Conservation (phyloP, 805 yeast genomes). For the Saccharomycopsis oosterbeekiorum region DNA sequence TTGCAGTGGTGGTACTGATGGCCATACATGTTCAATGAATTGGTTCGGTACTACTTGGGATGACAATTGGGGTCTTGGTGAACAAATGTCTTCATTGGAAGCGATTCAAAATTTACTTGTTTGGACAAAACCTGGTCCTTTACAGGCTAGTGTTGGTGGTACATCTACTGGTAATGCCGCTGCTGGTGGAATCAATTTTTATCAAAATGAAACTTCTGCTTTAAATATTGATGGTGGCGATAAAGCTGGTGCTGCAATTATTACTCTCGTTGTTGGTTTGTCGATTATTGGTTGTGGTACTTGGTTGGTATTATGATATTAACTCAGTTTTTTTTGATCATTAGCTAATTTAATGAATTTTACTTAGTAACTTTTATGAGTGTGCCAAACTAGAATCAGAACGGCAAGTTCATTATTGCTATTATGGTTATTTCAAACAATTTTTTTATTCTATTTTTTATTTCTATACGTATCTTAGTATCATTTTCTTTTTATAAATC, state of each 20-base stretch:
- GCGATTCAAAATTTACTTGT: conserved; percentile 35
- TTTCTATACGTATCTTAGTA: not conserved
- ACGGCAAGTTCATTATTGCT: not conserved
- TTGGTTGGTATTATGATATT: conserved; percentile 31
- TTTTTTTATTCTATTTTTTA: not conserved
- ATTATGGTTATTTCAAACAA: not conserved
- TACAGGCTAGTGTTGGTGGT: conserved; percentile 56
- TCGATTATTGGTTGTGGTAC: conserved; percentile 33
- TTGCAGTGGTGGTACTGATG: conserved; percentile 82
- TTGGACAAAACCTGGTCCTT: conserved; percentile 42
- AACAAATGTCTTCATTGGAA: conserved; percentile 82
- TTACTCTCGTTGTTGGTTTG: conserved; percentile 47
- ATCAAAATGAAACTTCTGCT: conserved; percentile 30
- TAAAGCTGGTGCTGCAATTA: conserved; percentile 60
- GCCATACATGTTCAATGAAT: conserved; percentile 78
- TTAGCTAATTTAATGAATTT: too few species aligned
- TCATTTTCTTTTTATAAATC: not conserved
- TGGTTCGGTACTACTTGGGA: conserved; percentile 72
- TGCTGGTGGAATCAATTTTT: conserved; percentile 48
- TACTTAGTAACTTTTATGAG: too few species aligned
- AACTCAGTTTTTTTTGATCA: too few species aligned
- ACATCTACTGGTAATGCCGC: conserved; percentile 55
- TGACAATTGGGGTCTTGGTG: conserved; percentile 73
- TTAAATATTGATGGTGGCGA: conserved; percentile 37
- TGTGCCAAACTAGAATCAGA: not conserved